A percentile compares a stretch with the other conserved stretches of the same genome.
Conservation (phyloP, 73 alveolate species). For the Symbiodinium natans region DNA sequence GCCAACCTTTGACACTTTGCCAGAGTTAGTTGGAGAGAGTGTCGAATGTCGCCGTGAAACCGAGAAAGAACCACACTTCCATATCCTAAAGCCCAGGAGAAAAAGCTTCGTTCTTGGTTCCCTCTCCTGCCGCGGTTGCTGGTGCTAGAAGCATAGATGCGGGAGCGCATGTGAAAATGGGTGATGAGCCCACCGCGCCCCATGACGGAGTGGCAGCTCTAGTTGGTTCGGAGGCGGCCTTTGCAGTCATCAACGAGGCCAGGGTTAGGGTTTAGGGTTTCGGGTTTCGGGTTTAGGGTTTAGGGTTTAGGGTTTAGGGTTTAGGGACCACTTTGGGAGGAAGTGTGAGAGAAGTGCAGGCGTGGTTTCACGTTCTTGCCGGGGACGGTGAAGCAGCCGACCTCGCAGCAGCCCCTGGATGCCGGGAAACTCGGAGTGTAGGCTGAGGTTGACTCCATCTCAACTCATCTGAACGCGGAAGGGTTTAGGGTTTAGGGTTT, state of each 20-base stretch:
- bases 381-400: conserved; percentile 40
- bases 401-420: conserved; percentile 59
- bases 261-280: neutral
- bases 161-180: conserved; percentile 27
- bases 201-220: neutral
- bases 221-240: conserved; percentile 69
- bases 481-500: no score
- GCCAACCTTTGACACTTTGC: no score
- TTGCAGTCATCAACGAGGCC: conserved; percentile 90
- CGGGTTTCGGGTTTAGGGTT: no score
- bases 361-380: conserved; percentile 81
- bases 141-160: neutral
- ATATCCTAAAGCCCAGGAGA: no score
- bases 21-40: no score
- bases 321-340: neutral
- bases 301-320: no score
- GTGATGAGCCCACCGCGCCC: conserved; percentile 16
- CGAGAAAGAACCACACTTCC: no score
- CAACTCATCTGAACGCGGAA: neutral
- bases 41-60: no score
- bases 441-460: neutral
- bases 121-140: neutral
- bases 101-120: neutral
- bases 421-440: neutral
- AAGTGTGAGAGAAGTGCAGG: neutral